A percentile compares a stretch with the other conserved stretches of the same genome.
Evolutionary conservation across 2,329 filamentous ascomycete genomes (phyloP).

Genomic region (Sporothrix brunneoviolacea): DNA sequence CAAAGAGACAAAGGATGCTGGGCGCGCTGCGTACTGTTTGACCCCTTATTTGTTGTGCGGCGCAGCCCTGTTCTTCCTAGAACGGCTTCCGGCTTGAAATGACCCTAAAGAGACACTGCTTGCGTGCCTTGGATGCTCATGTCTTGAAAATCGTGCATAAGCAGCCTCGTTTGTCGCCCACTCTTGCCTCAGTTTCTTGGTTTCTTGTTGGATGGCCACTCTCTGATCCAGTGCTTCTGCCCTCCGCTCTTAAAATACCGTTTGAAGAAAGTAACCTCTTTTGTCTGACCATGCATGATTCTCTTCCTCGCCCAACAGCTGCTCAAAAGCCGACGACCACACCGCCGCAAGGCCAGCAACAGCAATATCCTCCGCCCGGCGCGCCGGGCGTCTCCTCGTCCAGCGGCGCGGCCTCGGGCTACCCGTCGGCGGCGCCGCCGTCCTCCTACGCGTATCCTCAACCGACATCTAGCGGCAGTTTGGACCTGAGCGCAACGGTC

Average conservation of each 20-base stretch:
- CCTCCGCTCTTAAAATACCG: slow-evolving; percentile 1
- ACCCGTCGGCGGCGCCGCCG: slow-evolving; percentile 4
- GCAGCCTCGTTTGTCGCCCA: too few relatives aligned
- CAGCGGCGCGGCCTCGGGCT: slow-evolving; percentile 14
- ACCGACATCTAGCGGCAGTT: slow-evolving; percentile 65
- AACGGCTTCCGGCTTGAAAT: background rate
- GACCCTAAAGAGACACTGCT: background rate
- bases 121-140: background rate
- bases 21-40: too few relatives aligned
- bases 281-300: slow-evolving; percentile 16
- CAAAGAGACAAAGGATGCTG: background rate
- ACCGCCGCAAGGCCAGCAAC: slow-evolving; percentile 13
- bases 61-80: background rate
- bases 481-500: slow-evolving; percentile 68
- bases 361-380: slow-evolving; percentile 16
- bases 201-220: too few relatives aligned
- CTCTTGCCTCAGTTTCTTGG: background rate
- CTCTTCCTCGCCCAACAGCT: slow-evolving; percentile 17
- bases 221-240: background rate
- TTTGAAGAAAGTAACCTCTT: background rate
- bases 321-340: slow-evolving; percentile 17
- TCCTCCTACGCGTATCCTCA: slow-evolving; percentile 42
- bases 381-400: too few relatives aligned
- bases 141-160: too few relatives aligned
- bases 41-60: too few relatives aligned